A percentile compares a stretch with the other conserved stretches of the same genome.
These are phyloP conservation scores for Eucalyptus virginea DNA, from an alignment of 345 rosid genomes.

Conservation along the genomic window DNA sequence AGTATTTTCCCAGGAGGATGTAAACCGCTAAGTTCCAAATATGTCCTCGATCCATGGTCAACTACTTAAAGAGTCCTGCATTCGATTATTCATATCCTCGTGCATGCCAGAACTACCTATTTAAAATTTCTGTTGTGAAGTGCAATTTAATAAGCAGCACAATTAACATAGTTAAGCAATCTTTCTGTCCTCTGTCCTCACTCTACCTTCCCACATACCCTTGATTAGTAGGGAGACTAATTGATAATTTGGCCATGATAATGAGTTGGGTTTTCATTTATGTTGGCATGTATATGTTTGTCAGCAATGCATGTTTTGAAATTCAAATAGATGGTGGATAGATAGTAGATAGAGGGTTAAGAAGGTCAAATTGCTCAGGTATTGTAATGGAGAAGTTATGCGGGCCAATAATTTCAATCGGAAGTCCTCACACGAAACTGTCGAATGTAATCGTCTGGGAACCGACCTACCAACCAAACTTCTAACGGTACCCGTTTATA, in stretches of 20 bases:
- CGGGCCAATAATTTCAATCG: neutral
- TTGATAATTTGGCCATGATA: neutral
- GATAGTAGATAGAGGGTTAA: neutral
- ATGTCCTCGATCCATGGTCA: neutral
- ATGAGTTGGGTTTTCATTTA: neutral
- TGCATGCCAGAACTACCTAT: neutral
- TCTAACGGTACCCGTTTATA: neutral
- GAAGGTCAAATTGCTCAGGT: neutral
- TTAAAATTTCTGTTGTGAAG: neutral
- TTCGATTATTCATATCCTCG: neutral
- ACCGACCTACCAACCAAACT: neutral
- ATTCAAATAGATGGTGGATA: neutral
- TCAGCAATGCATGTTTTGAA: neutral
- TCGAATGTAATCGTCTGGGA: neutral
- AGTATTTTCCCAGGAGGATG: neutral
- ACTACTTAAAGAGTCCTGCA: neutral
- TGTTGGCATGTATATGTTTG: neutral
- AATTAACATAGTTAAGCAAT: neutral
- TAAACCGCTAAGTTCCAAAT: neutral
- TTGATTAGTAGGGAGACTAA: neutral
- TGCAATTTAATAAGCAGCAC: neutral
- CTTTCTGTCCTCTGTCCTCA: neutral
- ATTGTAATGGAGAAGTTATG: neutral
- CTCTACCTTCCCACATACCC: neutral
- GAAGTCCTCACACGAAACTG: neutral